Base-by-base conservation (phyloP, 2,329 filamentous ascomycete species). In the Hirsutella minnesotensis region DNA sequence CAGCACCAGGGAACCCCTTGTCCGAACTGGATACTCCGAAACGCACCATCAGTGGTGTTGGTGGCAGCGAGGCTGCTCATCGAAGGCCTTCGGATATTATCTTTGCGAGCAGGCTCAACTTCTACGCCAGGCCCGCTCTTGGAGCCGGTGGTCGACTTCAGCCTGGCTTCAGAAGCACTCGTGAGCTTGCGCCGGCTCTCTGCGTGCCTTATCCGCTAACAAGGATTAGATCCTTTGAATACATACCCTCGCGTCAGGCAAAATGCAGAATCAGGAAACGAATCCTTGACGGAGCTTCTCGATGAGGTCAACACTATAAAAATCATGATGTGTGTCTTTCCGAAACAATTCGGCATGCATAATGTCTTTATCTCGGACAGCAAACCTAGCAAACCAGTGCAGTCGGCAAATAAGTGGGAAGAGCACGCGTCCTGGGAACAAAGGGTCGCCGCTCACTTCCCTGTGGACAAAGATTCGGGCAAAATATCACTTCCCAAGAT, bases 261-360 rank as follows among this genome's bases (percentile, higher is more conserved):
- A 21, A 16, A 29, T 18, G 13, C 16, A 8, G 22, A 10, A 19
- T 10, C 33, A 10, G 12, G 15, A 15, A 27, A 30, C 5, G 38
- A 9, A 10, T 18, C 24, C 3, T 21, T 46, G 4, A 31, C 33
- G 9, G 33, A 35, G n/a, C 15, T 42, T 18, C 40, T 43, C 34
- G 51, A 54, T 15, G 44, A 67, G 2, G 55, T 62, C 12, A 73
- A 82, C 48, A 84, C 79, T 0, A 56, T 79, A 10, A 85, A 83
- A 51, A 63, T 94, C 18, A 77, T 95, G 75, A 92, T 90, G 69
- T 90, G 96, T 60, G 80, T 98, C 1, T 98, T 98, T 52, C 92
- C 92, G 27, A 74, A 82, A 10, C 89, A 96, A 55, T 96, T 95
- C 55, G 77, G 78, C 13, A 67, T 98, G 3, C 87, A 94, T 56